Evolutionary conservation across 176 grass and related monocot genomes (phyloP), one percentile per base, ranked within the genome.

Genomic region (Lolium rigidum): DNA sequence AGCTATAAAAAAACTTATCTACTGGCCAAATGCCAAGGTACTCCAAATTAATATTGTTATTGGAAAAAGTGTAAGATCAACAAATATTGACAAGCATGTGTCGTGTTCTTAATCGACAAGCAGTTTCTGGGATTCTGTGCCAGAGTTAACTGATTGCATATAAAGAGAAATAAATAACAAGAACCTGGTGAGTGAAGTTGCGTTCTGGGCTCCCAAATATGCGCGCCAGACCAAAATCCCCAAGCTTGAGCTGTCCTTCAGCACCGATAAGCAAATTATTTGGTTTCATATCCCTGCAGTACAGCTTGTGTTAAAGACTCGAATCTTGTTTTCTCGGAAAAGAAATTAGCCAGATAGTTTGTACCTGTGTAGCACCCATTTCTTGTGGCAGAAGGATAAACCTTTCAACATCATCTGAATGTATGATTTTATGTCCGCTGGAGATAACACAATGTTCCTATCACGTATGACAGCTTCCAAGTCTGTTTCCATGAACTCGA

Each of bases 351-450:
- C 84, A 82, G 63, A 73, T 47, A 83, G 47, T 83, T 31, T 7
- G n/a, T 88, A 99, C 97, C 97, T 99, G 90, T 99, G 97, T 38
- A 99, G 25, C 54, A 99, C 94, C 94, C 94, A 99, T 91, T 96
- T 99, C 85, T 94, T 99, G 76, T 99, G 94, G 67, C 94, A 96
- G 85, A 92, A 91, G 46, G 90, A 77, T 82, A 99, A 85, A 80
- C 97, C 97, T 91, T 99, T 94, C 84, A 99, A 44, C 86, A 93
- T 94, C 97, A 99, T 96, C 83, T 99, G 97, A 70, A 94, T 72
- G 84, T 99, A 99, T 15, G 97, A 99, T 67, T 99, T 99, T 78
- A 76, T 93, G 76, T 99, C 97, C 52, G 92, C 88, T 66, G 97
- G 97, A 77, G 97, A 94, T 17, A 99, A 82, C 35, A 96, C 87